A percentile compares a stretch with the other conserved stretches of the same genome.
phyloP scores from a whole-genome alignment of 352 stramenopile species.

The Globisporangium emineosum region DNA sequence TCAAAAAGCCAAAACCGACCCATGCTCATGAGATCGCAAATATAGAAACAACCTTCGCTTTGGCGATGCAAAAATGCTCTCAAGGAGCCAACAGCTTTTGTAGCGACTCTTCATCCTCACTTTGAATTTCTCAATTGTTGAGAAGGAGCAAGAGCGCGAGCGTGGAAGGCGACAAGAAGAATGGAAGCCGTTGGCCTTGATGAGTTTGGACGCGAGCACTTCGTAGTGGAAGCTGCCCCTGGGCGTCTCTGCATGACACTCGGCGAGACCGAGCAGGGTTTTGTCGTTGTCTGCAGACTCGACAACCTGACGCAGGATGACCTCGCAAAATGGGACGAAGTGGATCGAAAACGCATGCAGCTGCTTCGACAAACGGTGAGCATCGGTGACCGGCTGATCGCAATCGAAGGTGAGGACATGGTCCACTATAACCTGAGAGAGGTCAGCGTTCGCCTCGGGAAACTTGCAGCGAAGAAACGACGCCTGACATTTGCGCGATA shows the following conservation, averaged over 20 bases:
- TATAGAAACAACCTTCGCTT: constrained; percentile 9
- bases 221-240: constrained; percentile 39
- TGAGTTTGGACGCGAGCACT: constrained; percentile 47
- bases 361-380: constrained; percentile 31
- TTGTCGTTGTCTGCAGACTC: constrained; percentile 43
- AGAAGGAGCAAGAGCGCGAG: neutral
- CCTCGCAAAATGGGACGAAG: constrained; percentile 28
- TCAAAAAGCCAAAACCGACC: neutral
- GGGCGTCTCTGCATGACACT: constrained; percentile 55
- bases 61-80: neutral
- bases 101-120: constrained; percentile 16
- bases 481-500: constrained; percentile 54
- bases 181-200: constrained; percentile 33
- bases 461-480: constrained; percentile 34
- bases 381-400: constrained; percentile 47
- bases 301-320: constrained; percentile 25
- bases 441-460: constrained; percentile 41
- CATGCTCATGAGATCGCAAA: neutral
- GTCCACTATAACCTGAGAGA: constrained; percentile 39
- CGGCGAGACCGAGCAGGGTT: constrained; percentile 40
- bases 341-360: constrained; percentile 30
- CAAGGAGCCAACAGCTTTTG: neutral
- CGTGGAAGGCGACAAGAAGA: neutral
- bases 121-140: constrained; percentile 15
- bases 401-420: constrained; percentile 46